phyloP scores from a whole-genome alignment of 2,329 filamentous ascomycete genomes.

The Exutisphaerella laricina region DNA sequence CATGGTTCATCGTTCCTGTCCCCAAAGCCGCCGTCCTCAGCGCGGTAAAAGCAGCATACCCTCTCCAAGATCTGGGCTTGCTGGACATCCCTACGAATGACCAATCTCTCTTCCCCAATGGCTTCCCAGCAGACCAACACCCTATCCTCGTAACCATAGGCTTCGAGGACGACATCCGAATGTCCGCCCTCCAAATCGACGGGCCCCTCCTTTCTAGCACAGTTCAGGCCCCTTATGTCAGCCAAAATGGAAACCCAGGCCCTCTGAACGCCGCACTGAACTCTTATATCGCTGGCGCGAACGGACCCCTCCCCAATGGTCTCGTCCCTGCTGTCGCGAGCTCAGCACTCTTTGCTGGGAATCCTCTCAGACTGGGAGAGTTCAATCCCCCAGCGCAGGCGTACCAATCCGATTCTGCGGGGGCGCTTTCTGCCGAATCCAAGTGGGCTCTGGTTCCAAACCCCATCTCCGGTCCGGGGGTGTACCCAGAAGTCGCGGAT shows the following conservation, averaged over 20 bases:
- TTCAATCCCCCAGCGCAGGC: slow-evolving; percentile 15
- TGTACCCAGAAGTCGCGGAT: slow-evolving; percentile 20
- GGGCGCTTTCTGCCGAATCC: slow-evolving; percentile 11
- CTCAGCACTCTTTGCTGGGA: slow-evolving; percentile 19
- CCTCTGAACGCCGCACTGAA: slow-evolving; percentile 13
- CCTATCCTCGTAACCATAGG: slow-evolving; percentile 17
- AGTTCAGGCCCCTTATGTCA: slow-evolving; percentile 19
- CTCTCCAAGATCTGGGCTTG: slow-evolving; percentile 9
- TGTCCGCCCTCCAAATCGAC: slow-evolving; percentile 22
- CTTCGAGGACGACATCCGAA: slow-evolving; percentile 20
- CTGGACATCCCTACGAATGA: slow-evolving; percentile 16
- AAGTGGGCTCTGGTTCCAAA: slow-evolving; percentile 22
- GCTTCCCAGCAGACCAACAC: slow-evolving; percentile 20
- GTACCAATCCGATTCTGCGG: slow-evolving; percentile 16
- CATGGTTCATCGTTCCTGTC: slow-evolving; percentile 22
- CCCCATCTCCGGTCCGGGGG: slow-evolving; percentile 22
- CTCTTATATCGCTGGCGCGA: slow-evolving; percentile 18
- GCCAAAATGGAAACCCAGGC: slow-evolving; percentile 7
- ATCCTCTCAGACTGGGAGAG: slow-evolving; percentile 17
- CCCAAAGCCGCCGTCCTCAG: slow-evolving; percentile 17
- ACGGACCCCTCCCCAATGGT: slow-evolving; percentile 19
- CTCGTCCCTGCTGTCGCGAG: slow-evolving; percentile 21
- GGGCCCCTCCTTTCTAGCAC: slow-evolving; percentile 11
- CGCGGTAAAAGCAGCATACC: slow-evolving; percentile 18
- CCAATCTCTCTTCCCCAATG: slow-evolving; percentile 18